Conservation (phyloP, 495 filamentous ascomycete species). For the Aspergillus campestris region DNA sequence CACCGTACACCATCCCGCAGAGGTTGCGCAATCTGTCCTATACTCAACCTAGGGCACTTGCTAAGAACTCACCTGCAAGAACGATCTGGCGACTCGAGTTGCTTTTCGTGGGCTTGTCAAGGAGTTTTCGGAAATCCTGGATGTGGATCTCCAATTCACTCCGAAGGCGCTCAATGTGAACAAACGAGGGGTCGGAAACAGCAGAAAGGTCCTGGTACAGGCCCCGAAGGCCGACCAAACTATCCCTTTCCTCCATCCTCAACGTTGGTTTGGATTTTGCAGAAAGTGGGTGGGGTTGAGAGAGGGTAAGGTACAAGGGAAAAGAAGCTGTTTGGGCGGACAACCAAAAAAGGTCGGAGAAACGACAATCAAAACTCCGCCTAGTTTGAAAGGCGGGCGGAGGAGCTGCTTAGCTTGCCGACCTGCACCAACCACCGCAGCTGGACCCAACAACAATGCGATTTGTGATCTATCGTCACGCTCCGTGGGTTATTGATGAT, state of each 20-base stretch:
- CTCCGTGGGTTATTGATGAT: not conserved
- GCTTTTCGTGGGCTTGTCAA: constrained; percentile 67
- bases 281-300: constrained; percentile 19
- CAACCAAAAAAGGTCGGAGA: constrained; percentile 28
- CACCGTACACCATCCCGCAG: not conserved
- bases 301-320: constrained; percentile 11
- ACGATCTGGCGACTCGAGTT: constrained; percentile 55
- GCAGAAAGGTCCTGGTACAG: constrained; percentile 71
- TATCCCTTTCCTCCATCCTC: constrained; percentile 56
- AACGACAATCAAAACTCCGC: constrained; percentile 34
- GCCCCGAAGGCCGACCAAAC: constrained; percentile 60
- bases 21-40: not conserved
- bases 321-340: constrained; percentile 21
- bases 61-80: constrained; percentile 39
- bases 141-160: constrained; percentile 60
- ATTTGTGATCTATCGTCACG: too few species aligned
- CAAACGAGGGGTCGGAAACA: constrained; percentile 51
- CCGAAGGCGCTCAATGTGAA: constrained; percentile 54
- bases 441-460: not conserved
- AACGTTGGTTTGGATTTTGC: constrained; percentile 3
- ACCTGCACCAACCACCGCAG: constrained; percentile 7
- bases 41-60: not conserved
- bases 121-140: constrained; percentile 63
- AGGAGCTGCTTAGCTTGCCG: constrained; percentile 1
- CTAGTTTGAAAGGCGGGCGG: constrained; percentile 14